A percentile compares a stretch with the other conserved stretches of the same genome.
phyloP scores from a whole-genome alignment of 768 basidiomycete species.

The Lactarius hatsudake region DNA sequence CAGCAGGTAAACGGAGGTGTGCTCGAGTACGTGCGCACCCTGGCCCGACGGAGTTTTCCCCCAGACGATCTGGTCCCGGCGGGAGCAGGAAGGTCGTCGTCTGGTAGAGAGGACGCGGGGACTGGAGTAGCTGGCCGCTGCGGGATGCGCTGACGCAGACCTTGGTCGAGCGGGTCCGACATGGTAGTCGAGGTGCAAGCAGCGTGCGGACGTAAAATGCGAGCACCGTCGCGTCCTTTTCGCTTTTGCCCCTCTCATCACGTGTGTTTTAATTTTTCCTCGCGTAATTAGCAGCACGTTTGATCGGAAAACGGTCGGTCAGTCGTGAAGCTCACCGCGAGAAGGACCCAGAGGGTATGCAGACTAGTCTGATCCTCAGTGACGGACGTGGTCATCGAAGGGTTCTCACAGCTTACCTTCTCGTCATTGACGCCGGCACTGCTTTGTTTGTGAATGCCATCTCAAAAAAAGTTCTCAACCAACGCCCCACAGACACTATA shows the following conservation, averaged over 20 bases:
- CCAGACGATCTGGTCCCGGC: constrained; percentile 60
- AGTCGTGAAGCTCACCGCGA: not conserved
- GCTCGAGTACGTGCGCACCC: constrained; percentile 44
- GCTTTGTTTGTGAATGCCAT: not conserved
- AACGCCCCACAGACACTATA: not conserved
- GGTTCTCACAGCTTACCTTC: not conserved
- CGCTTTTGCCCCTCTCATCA: not conserved
- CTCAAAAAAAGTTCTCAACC: too few relatives aligned
- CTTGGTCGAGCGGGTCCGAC: constrained; percentile 1
- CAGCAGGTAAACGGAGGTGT: not conserved
- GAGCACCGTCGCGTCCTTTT: not conserved
- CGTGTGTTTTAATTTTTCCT: constrained; percentile 3
- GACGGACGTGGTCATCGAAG: not conserved
- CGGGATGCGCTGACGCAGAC: constrained; percentile 18
- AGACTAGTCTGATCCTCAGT: not conserved
- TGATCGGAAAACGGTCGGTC: too few relatives aligned
- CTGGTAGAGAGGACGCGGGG: not conserved
- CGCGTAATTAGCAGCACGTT: too few relatives aligned
- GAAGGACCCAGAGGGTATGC: not conserved
- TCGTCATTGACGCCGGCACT: not conserved
- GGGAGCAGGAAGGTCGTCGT: not conserved
- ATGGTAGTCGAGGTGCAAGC: constrained; percentile 18
- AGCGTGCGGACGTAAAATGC: constrained; percentile 14
- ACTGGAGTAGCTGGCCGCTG: not conserved
- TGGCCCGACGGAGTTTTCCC: constrained; percentile 82